phyloP scores from a whole-genome alignment of 2,329 filamentous ascomycete species.

The Aspergillus flavus region DNA sequence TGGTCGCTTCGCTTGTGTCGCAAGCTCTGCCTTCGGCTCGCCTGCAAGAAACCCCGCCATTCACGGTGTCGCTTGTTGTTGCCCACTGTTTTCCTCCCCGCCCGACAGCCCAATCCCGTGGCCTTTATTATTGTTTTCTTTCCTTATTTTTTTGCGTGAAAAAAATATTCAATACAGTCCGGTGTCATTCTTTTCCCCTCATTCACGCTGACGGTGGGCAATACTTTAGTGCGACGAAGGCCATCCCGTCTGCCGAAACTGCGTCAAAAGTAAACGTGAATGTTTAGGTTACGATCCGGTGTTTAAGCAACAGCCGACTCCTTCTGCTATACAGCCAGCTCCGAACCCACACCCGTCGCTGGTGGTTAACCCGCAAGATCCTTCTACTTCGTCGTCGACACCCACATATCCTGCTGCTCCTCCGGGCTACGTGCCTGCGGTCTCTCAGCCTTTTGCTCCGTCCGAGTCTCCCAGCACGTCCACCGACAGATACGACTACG shows the following conservation, averaged over 20 bases:
- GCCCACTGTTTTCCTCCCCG: conserved; percentile 13
- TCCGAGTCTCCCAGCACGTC: conserved; percentile 43
- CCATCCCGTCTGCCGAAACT: conserved; percentile 81
- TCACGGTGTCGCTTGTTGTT: conserved; percentile 25
- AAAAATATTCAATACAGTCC: conserved; percentile 22
- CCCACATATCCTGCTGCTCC: conserved; percentile 41
- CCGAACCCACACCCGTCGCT: conserved; percentile 47
- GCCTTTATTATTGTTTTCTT: conserved; percentile 18
- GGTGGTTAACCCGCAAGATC: conserved; percentile 44
- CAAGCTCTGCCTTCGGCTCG: conserved; percentile 21
- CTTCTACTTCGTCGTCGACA: conserved; percentile 25
- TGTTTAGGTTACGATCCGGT: conserved; percentile 70
- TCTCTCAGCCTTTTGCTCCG: conserved; percentile 42
- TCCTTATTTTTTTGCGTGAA: conserved; percentile 14
- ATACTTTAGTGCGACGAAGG: conserved; percentile 85
- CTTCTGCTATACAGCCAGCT: conserved; percentile 68
- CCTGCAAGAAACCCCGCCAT: conserved; percentile 25
- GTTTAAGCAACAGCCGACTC: conserved; percentile 70
- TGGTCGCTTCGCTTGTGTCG: conserved; percentile 28
- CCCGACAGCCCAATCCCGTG: background rate
- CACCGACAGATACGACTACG: conserved; percentile 59
- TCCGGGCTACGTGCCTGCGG: conserved; percentile 43
- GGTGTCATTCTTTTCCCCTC: conserved; percentile 12
- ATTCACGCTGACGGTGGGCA: conserved; percentile 8
- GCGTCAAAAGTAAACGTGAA: conserved; percentile 68